Percentiles rank a stretch among this genome's conserved stretches.
Conservation (phyloP, 805 yeast genomes). For the Candida fluviatilis region DNA sequence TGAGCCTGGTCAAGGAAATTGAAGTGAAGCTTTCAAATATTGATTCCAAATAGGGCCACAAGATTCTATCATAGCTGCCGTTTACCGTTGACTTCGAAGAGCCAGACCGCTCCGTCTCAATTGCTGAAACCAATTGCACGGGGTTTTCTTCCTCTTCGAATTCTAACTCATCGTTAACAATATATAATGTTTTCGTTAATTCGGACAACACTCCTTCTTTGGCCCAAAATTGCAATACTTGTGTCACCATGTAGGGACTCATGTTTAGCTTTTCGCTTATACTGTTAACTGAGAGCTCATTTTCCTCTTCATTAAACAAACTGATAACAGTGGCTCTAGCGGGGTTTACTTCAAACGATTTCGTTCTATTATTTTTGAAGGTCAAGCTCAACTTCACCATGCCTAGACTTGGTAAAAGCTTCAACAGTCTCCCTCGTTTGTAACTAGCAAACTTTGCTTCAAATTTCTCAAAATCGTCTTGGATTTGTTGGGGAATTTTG, state of each 20-base stretch:
- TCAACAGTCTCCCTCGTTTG: slow-evolving; percentile 57
- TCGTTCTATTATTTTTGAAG: slow-evolving; percentile 35
- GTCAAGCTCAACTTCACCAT: slow-evolving; percentile 53
- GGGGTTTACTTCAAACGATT: slow-evolving; percentile 53
- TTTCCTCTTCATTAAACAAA: slow-evolving; percentile 37
- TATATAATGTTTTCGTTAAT: slow-evolving; percentile 26
- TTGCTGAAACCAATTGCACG: neutral
- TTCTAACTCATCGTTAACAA: slow-evolving; percentile 31
- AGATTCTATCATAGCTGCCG: neutral
- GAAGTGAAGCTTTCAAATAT: slow-evolving; percentile 57
- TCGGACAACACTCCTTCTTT: slow-evolving; percentile 49
- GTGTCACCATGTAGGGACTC: slow-evolving; percentile 34
- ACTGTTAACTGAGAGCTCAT: slow-evolving; percentile 29
- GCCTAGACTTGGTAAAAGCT: slow-evolving; percentile 58
- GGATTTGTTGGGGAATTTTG: slow-evolving; percentile 45
- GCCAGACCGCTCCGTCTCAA: too few relatives aligned
- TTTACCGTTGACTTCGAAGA: slow-evolving; percentile 19
- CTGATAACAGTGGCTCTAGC: slow-evolving; percentile 64
- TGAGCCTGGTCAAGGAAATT: slow-evolving; percentile 45
- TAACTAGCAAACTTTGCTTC: slow-evolving; percentile 35
- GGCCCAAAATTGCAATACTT: slow-evolving; percentile 59
- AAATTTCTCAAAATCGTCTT: slow-evolving; percentile 40
- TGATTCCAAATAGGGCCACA: slow-evolving; percentile 48
- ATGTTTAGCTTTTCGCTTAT: slow-evolving; percentile 37
- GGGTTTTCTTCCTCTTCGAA: neutral